Evolutionary conservation across 495 filamentous ascomycete genomes (phyloP), one percentile per base, ranked within the genome.

Genomic region (Glutinoglossum americanum): DNA sequence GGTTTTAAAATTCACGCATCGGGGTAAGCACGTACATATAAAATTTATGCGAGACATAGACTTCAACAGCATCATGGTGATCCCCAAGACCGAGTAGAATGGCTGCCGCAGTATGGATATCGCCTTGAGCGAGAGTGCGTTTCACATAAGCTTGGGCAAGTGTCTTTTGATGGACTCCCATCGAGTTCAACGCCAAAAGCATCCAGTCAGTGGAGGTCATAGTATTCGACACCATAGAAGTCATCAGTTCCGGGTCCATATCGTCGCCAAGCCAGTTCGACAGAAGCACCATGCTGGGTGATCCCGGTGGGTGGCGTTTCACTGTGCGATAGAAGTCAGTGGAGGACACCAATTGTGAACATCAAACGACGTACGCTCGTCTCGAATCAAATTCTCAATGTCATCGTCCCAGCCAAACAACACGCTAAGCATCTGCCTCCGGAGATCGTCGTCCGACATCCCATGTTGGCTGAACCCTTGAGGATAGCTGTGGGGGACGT

Each of bases 391-490:
- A 39, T 79, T 80, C 54, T 89, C 78, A 55, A 88, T 81, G 64
- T 95, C 88, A 54, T 83, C 83, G 57, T 87, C 81, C 88, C 90
- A 97, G 10, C 92, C 93, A 71, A 98, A 98, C 0, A 98, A 87
- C 30, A 87, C 83, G 65, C 79, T 87, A 21, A 98, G 73, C 93
- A 97, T 97, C 69, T 94, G 86, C 39, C 76, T 79, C 53, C 90
- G 82, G 41, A 95, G 76, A 62, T 92, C 83, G 65, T 96, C 84
- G 27, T 89, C 81, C 1, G 84, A 90, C 28, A 92, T 66, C 44
- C 76, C 74, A 5, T 71, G 64, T 59, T 83, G 76, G 59, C 86
- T 82, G 30, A 79, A 63, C 13, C 55, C 39, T 21, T 77, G 73
- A 1, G 82, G 76, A 45, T 80, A 74, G 63, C 81, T 80, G 66